These are phyloP conservation scores for Suhomyces tanzawaensis DNA, from an alignment of 805 yeast species.

Conservation along the genomic window DNA sequence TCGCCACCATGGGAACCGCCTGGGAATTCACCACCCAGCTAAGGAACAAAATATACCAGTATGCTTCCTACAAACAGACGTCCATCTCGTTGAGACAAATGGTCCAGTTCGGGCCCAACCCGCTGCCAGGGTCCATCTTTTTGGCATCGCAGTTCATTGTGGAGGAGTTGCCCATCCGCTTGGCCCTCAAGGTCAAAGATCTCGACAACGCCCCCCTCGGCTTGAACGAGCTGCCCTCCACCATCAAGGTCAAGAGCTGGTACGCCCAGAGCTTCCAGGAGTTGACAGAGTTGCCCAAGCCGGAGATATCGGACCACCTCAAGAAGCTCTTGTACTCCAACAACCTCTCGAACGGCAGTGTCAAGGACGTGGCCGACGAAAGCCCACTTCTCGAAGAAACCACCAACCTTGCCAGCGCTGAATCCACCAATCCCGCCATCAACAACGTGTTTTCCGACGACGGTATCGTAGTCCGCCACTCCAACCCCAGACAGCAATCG, in stretches of 20 bases:
- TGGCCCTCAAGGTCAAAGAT: constrained; percentile 84
- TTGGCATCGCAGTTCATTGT: constrained; percentile 82
- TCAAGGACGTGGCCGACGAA: not conserved
- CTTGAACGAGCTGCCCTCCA: constrained; percentile 68
- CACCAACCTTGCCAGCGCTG: constrained; percentile 29
- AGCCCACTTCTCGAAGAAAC: constrained; percentile 2
- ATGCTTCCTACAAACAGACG: constrained; percentile 75
- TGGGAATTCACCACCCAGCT: constrained; percentile 53
- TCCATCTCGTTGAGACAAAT: constrained; percentile 82
- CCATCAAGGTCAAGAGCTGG: constrained; percentile 79
- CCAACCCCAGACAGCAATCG: constrained; percentile 9
- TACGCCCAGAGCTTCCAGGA: constrained; percentile 89
- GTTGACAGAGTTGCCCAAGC: constrained; percentile 62
- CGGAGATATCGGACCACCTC: constrained; percentile 46
- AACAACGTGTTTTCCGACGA: constrained; percentile 49
- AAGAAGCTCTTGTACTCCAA: constrained; percentile 30
- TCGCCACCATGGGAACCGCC: constrained; percentile 34
- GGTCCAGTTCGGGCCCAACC: constrained; percentile 86
- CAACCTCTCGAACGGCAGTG: constrained; percentile 8
- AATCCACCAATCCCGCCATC: constrained; percentile 34
- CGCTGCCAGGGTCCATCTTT: constrained; percentile 74
- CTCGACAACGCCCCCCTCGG: constrained; percentile 78
- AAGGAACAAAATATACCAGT: constrained; percentile 55
- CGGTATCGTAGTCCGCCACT: constrained; percentile 41
- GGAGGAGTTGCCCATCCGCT: constrained; percentile 81